phyloP scores from a whole-genome alignment of 176 grass and related monocot species.

The Panicum miliaceum region DNA sequence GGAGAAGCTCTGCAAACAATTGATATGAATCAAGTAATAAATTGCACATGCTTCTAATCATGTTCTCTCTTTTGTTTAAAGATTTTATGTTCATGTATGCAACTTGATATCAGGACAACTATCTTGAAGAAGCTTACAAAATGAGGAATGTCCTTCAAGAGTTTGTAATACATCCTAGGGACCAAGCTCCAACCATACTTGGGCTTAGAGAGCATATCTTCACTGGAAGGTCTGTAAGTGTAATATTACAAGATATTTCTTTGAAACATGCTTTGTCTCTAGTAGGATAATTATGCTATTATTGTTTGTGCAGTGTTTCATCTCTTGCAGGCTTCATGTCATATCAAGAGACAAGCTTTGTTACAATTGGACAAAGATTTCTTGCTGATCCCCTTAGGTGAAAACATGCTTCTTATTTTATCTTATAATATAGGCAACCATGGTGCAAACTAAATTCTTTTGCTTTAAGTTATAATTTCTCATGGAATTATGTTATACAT shows the following conservation, averaged over 20 bases:
- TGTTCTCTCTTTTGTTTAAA: neutral
- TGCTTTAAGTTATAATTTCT: constrained; percentile 8
- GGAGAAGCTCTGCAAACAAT: constrained; percentile 96
- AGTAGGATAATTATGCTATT: constrained; percentile 29
- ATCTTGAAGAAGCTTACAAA: constrained; percentile 98
- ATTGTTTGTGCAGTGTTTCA: constrained; percentile 72
- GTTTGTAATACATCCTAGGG: constrained; percentile 66
- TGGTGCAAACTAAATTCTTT: neutral
- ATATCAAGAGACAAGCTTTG: constrained; percentile 99
- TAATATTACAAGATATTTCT: constrained; percentile 27
- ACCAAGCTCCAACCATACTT: constrained; percentile 82
- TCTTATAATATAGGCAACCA: constrained; percentile 13
- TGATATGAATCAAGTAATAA: constrained; percentile 96
- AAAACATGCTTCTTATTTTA: constrained; percentile 27
- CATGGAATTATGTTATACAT: neutral
- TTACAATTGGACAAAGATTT: constrained; percentile 98
- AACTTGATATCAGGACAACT: constrained; percentile 73
- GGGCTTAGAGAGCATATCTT: constrained; percentile 96
- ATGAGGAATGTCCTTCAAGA: constrained; percentile 98
- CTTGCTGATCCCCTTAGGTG: constrained; percentile 94
- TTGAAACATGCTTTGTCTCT: constrained; percentile 24
- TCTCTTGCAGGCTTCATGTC: constrained; percentile 99
- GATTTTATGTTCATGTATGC: constrained; percentile 22
- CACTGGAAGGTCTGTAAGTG: constrained; percentile 72
- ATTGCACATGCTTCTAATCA: constrained; percentile 15